phyloP scores from a whole-genome alignment of 148 eudicot species.

The Rhododendron molle region DNA sequence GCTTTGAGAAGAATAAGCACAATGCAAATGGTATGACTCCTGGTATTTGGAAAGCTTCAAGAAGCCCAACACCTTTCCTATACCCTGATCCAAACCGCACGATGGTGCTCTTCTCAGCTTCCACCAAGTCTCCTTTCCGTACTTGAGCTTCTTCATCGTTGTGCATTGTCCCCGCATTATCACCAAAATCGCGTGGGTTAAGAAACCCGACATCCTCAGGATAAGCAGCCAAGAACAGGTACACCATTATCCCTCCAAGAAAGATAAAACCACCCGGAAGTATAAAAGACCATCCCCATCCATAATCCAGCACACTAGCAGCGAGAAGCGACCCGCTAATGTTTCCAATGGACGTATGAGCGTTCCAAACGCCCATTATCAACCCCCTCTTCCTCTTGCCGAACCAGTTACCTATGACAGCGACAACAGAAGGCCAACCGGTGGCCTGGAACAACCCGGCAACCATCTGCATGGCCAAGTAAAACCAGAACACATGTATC shows the following conservation, averaged over 20 bases:
- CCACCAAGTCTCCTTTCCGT: constrained; percentile 19
- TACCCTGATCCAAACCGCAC: constrained; percentile 24
- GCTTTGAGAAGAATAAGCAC: constrained; percentile 93
- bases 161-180: constrained; percentile 16
- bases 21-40: constrained; percentile 95
- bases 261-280: constrained; percentile 65
- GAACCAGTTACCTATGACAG: constrained; percentile 95
- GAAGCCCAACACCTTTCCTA: constrained; percentile 65
- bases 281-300: constrained; percentile 98
- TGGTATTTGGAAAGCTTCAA: constrained; percentile 82
- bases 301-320: constrained; percentile 77
- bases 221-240: constrained; percentile 76
- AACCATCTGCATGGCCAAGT: constrained; percentile 74
- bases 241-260: constrained; percentile 67
- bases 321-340: constrained; percentile 87
- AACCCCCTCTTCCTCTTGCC: constrained; percentile 90
- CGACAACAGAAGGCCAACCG: constrained; percentile 98
- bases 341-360: constrained; percentile 94
- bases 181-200: constrained; percentile 32
- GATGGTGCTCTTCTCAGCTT: background rate
- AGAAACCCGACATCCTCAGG: constrained; percentile 90
- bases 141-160: constrained; percentile 45
- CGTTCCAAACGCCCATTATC: constrained; percentile 99
- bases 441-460: constrained; percentile 97
- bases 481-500: constrained; percentile 71